Evolutionary conservation across 2,329 filamentous ascomycete species (phyloP).

Genomic region (Aspergillus phoenicis): DNA sequence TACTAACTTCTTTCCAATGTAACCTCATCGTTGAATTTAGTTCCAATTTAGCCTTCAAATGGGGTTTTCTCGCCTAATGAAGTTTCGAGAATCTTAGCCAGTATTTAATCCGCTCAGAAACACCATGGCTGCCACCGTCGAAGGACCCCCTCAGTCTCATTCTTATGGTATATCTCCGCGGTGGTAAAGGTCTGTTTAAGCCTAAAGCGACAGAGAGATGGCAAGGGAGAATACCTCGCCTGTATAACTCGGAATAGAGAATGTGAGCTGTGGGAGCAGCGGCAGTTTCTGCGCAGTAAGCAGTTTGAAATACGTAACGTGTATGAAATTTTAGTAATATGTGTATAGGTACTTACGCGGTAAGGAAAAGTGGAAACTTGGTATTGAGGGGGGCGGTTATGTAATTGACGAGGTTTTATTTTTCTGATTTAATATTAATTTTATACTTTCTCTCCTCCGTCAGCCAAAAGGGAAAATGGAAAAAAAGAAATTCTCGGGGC

Average conservation of each 20-base stretch:
- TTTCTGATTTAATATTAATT: slow-evolving; percentile 3
- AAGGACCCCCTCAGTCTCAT: background rate
- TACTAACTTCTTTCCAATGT: too few species aligned
- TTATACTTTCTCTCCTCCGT: slow-evolving; percentile 7
- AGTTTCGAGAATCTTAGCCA: too few species aligned
- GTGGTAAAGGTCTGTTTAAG: background rate
- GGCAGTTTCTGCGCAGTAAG: background rate
- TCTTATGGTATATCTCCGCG: background rate
- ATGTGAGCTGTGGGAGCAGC: background rate
- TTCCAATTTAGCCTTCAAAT: too few species aligned
- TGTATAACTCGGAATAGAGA: background rate
- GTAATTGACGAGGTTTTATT: slow-evolving; percentile 3
- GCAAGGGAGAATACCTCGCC: background rate
- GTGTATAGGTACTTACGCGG: background rate
- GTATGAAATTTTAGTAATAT: background rate
- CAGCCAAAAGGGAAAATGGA: background rate
- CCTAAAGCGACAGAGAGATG: background rate
- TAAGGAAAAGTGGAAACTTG: slow-evolving; percentile 1
- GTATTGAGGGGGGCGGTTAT: background rate
- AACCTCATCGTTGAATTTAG: too few species aligned
- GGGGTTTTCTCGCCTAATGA: too few species aligned
- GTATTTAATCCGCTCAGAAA: background rate
- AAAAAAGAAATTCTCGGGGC: slow-evolving; percentile 14
- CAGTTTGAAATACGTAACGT: background rate
- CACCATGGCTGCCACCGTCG: background rate